These are phyloP conservation scores for Tolypocladium nubicola DNA, from an alignment of 2,329 filamentous ascomycete species.

Conservation along the genomic window DNA sequence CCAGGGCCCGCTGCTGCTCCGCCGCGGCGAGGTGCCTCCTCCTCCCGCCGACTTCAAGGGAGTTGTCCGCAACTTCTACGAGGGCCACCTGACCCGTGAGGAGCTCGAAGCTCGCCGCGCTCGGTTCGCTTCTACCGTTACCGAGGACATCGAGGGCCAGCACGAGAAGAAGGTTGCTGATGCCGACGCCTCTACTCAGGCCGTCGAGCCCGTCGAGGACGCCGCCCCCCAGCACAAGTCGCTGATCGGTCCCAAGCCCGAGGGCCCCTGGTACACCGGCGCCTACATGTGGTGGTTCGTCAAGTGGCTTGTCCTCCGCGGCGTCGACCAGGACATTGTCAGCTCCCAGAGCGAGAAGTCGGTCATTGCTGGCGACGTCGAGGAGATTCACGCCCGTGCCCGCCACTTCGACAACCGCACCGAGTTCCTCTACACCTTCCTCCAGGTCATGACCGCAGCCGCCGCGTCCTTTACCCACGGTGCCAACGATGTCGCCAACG, in stretches of 20 bases:
- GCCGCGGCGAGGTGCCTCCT: constrained; percentile 27
- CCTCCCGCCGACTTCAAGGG: constrained; percentile 30
- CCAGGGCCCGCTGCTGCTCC: constrained; percentile 41
- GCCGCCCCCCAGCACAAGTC: constrained; percentile 19
- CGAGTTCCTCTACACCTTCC: constrained; percentile 51
- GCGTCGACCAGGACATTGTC: constrained; percentile 33
- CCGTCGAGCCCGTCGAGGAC: constrained; percentile 13
- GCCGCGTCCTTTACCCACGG: constrained; percentile 56
- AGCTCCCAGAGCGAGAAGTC: constrained; percentile 22
- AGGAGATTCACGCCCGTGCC: constrained; percentile 44
- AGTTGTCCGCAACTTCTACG: constrained; percentile 43
- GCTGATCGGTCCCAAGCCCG: constrained; percentile 27
- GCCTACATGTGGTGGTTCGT: constrained; percentile 31
- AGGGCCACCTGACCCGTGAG: constrained; percentile 42
- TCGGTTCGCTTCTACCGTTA: constrained; percentile 8
- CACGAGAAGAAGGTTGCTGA: constrained; percentile 13
- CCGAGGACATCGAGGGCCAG: constrained; percentile 13
- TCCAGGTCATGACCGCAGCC: constrained; percentile 49
- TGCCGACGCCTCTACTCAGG: constrained; percentile 2
- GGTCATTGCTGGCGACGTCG: constrained; percentile 40
- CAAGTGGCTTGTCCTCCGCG: constrained; percentile 36
- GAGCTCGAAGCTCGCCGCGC: constrained; percentile 34
- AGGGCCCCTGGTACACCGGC: constrained; percentile 30
- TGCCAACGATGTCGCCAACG: constrained; percentile 55
- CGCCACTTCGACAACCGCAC: constrained; percentile 50